Evolutionary conservation across 2,329 filamentous ascomycete genomes (phyloP).

Genomic region (Paramyrothecium roridum): DNA sequence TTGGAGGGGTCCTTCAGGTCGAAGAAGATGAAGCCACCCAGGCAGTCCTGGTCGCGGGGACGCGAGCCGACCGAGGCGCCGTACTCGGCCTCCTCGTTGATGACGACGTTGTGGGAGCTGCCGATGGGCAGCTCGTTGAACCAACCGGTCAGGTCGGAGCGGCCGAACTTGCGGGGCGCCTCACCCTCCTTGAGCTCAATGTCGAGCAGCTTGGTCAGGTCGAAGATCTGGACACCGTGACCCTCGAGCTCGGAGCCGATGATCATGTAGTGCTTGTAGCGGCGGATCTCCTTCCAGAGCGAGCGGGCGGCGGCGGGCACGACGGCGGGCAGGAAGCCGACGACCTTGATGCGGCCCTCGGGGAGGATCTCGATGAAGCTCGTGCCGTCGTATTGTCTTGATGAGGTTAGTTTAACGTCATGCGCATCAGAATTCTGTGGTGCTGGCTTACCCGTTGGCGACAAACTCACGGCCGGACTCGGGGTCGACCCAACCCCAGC

Average conservation of each 20-base stretch:
- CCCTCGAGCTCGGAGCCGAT: slow-evolving; percentile 41
- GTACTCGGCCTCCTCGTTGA: slow-evolving; percentile 43
- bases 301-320: slow-evolving; percentile 15
- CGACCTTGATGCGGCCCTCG: slow-evolving; percentile 1
- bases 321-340: slow-evolving; percentile 1
- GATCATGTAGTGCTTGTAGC: slow-evolving; percentile 31
- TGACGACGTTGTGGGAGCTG: slow-evolving; percentile 50
- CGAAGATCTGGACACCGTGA: slow-evolving; percentile 64
- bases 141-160: slow-evolving; percentile 30
- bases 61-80: slow-evolving; percentile 40
- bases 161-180: slow-evolving; percentile 28
- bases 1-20: slow-evolving; percentile 52
- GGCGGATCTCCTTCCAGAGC: slow-evolving; percentile 40
- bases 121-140: slow-evolving; percentile 33
- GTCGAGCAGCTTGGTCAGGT: slow-evolving; percentile 41
- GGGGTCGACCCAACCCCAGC: slow-evolving; percentile 42
- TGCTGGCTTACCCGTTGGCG: slow-evolving; percentile 10
- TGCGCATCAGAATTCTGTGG: no score
- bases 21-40: slow-evolving; percentile 54
- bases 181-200: slow-evolving; percentile 24
- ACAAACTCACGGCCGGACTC: slow-evolving; percentile 45
- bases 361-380: slow-evolving; percentile 43
- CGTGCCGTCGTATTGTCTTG: slow-evolving; percentile 41
- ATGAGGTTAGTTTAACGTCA: no score
- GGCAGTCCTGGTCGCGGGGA: slow-evolving; percentile 37